Conservation (phyloP, 1,284 basidiomycete species). For the Porodaedalea pini region DNA sequence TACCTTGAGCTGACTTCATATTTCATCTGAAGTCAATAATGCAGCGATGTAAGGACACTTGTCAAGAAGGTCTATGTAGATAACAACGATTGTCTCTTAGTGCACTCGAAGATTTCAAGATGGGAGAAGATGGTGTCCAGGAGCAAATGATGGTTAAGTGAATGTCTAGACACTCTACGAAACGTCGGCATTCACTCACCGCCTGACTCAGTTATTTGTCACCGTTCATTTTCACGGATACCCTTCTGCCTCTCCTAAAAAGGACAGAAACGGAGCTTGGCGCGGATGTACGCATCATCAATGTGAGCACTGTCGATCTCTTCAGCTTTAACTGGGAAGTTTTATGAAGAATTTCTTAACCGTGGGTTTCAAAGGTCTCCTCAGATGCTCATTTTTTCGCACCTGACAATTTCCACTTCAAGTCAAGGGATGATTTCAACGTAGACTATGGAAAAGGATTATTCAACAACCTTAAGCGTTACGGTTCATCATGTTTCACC, state of each 20-base stretch:
- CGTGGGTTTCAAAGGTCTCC: background rate
- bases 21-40: slow-evolving; percentile 25
- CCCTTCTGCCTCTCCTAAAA: slow-evolving; percentile 30
- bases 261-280: slow-evolving; percentile 26
- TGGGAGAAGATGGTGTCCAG: slow-evolving; percentile 21
- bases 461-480: background rate
- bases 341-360: too few species aligned
- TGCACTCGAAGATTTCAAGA: slow-evolving; percentile 10
- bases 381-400: background rate
- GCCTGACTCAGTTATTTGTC: slow-evolving; percentile 31
- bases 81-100: background rate
- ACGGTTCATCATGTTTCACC: background rate
- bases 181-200: too few species aligned
- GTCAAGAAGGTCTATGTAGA: background rate
- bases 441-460: background rate
- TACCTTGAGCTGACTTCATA: background rate
- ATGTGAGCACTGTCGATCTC: slow-evolving; percentile 23
- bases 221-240: slow-evolving; percentile 30
- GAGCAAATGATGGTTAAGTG: slow-evolving; percentile 29
- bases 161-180: slow-evolving; percentile 14
- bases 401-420: background rate
- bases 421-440: slow-evolving; percentile 5
- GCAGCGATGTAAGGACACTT: too few species aligned
- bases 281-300: slow-evolving; percentile 34
- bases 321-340: too few species aligned